Base-by-base conservation (phyloP, 2,329 filamentous ascomycete genomes). In the Penicillium hordei region DNA sequence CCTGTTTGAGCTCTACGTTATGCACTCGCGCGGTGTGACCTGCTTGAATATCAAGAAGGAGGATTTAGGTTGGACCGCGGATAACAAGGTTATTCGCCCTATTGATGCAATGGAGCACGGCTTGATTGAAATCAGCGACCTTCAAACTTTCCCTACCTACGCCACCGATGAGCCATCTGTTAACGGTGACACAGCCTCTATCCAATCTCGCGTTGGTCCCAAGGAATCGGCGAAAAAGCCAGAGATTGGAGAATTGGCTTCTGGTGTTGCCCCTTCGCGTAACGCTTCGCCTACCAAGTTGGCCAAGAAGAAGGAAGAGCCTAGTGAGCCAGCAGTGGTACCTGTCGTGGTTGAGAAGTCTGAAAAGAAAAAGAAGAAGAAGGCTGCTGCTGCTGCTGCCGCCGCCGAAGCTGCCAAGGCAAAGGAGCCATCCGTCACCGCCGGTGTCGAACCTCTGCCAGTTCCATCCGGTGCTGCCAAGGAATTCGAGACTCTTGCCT, bases 1-100 rank as follows among this genome's bases (percentile, higher is more conserved):
- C 0, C 78, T 97, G 15, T 97, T 99, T 69, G 94, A 99, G 78
- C 82, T 99, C 10, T 99, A 99, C 72, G 89, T 91, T 33, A 96
- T 97, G 89, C 93, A 99, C 75, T 97, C 94, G 12, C 95, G 92
- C 78, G 94, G 94, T 60, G 92, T 97, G n/a, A 93, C 93, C 19
- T 93, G 90, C 68, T 74, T 97, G 52, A 87, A 87, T 62, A 86
- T 99, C 72, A 93, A 89, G 73, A 91, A 93, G 72, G 86, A 88
- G 51, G 93, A 97, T 75, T 81, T 99, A 48, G 94, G 95, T 31
- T 97, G 93, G 93, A 89, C 88, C 66, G 85, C 86, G 66, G 91
- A 97, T 61, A 93, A 92, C 76, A 96, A 95, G 79, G 90, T 96
- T 52, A 80, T 96, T 39, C 80, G 88, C 53, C 83, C 89, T 0